Conservation (phyloP, 1,284 basidiomycete species). For the Wolfiporia cocos region DNA sequence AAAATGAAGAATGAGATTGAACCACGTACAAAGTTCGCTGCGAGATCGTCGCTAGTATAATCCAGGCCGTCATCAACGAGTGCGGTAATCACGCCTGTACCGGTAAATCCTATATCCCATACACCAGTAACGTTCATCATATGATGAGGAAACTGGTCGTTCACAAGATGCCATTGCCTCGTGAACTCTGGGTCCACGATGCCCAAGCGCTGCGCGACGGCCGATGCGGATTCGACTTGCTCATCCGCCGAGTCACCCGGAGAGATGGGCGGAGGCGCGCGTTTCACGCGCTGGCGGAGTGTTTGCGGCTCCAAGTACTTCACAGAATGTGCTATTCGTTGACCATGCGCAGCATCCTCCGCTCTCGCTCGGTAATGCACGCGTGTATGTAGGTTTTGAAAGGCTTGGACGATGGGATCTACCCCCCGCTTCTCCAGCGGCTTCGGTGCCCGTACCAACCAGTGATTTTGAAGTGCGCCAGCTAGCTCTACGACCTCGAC, state of each 20-base stretch:
- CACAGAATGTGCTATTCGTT: conserved; percentile 45
- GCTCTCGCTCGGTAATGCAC: conserved; percentile 32
- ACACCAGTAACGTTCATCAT: conserved; percentile 84
- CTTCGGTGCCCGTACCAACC: conserved; percentile 72
- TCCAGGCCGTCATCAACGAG: conserved; percentile 97
- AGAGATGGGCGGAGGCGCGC: conserved; percentile 54
- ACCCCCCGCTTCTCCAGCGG: conserved; percentile 21
- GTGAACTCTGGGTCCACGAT: conserved; percentile 86
- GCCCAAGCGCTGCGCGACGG: conserved; percentile 56
- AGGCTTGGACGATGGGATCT: conserved; percentile 50
- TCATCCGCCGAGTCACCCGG: conserved; percentile 21
- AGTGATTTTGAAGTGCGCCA: conserved; percentile 81
- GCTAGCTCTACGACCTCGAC: conserved; percentile 86
- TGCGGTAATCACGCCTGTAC: conserved; percentile 82
- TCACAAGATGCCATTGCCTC: conserved; percentile 91
- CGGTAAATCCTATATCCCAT: conserved; percentile 85
- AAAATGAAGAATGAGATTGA: conserved; percentile 1
- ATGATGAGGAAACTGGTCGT: conserved; percentile 68
- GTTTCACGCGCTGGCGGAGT: conserved; percentile 61
- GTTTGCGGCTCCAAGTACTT: conserved; percentile 52
- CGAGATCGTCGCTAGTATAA: conserved; percentile 82
- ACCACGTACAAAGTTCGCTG: conserved; percentile 82
- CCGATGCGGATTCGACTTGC: conserved; percentile 32
- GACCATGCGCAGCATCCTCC: conserved; percentile 32
- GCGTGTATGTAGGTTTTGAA: conserved; percentile 38